Evolutionary conservation across 371 early-diverging fungal species (phyloP), one percentile per base, ranked within the genome.

Genomic region (Apophysomyces ossiformis): DNA sequence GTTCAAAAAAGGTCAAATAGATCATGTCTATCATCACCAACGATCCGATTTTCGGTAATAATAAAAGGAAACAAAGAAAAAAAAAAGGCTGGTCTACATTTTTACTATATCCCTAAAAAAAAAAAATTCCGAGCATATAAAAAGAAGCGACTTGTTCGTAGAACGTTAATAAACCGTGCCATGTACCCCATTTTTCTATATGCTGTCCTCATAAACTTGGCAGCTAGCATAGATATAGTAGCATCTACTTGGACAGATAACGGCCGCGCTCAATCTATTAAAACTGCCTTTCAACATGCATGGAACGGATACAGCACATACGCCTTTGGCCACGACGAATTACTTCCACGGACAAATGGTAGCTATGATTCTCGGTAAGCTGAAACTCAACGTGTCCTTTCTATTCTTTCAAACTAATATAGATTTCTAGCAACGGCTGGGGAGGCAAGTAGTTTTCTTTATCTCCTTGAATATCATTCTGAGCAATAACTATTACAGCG

Each of bases 251-350:
- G 21, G 21, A 5, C 32, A 26, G 54, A 50, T 18, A 50, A 50
- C 21, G 15, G 35, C 11, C 66, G 66, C 7, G 41, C 60, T 21
- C 58, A 74, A 26, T 69, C 73, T 1, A 76, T 90, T 45, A 83
- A 82, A 59, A 43, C 77, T 16, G 87, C 90, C 0, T 88, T 92
- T 60, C 57, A 69, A 37, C 83, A 91, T 69, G 90, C 93, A 8
- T 97, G 94, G 94, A 71, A 81, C 13, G 92, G 92, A 0, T 97
- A 97, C 67, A 87, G 47, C 63, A 50, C 67, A 11, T 73, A 83
- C 44, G 88, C 88, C 0, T 87, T 76, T 71, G 90, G 88, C 3
- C 82, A 81, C 39, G 90, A 89, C 44, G 90, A 89, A 65, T 67
- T 88, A 18, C 68, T 59, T 3, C 85, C 90, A 7, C 46, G 86